These are phyloP conservation scores for Agaricales sp. DNA, from an alignment of 1,284 basidiomycete species.

Conservation along the genomic window DNA sequence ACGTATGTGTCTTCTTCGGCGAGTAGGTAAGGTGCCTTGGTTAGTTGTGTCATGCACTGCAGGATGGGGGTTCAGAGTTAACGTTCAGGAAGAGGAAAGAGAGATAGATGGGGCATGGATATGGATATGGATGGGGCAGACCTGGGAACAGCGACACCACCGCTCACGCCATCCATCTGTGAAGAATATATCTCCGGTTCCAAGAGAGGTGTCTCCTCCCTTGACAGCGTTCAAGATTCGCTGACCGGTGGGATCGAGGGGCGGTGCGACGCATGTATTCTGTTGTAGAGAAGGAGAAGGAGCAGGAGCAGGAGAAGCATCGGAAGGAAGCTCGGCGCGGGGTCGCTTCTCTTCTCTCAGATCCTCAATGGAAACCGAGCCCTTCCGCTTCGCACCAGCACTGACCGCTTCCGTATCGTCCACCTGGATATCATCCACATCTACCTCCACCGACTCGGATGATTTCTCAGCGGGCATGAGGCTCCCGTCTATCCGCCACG, in stretches of 20 bases:
- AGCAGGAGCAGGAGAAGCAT: too few relatives aligned
- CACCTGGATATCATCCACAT: slow-evolving; percentile 10
- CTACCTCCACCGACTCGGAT: slow-evolving; percentile 11
- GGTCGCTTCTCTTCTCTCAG: slow-evolving; percentile 17
- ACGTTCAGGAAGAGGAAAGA: slow-evolving; percentile 7
- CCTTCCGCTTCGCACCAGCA: slow-evolving; percentile 38
- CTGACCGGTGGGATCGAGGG: slow-evolving; percentile 13
- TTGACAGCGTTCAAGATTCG: slow-evolving; percentile 17
- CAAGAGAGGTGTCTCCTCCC: too few relatives aligned
- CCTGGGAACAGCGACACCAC: slow-evolving; percentile 62
- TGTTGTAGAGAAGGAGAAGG: too few relatives aligned
- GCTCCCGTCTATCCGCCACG: slow-evolving; percentile 41
- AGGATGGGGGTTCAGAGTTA: slow-evolving; percentile 51
- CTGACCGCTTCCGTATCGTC: slow-evolving; percentile 10
- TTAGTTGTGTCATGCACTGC: slow-evolving; percentile 1
- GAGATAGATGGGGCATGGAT: slow-evolving; percentile 6
- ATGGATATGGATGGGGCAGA: slow-evolving; percentile 1
- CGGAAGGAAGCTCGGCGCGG: not conserved
- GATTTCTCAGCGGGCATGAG: too few relatives aligned
- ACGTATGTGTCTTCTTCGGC: slow-evolving; percentile 74
- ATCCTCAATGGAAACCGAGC: slow-evolving; percentile 25
- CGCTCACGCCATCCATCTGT: slow-evolving; percentile 58
- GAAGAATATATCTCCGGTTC: slow-evolving; percentile 63
- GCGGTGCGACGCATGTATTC: slow-evolving; percentile 2
- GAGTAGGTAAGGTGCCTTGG: slow-evolving; percentile 43